Conservation (phyloP, 2,329 filamentous ascomycete species). For the Microsporum audouinii region DNA sequence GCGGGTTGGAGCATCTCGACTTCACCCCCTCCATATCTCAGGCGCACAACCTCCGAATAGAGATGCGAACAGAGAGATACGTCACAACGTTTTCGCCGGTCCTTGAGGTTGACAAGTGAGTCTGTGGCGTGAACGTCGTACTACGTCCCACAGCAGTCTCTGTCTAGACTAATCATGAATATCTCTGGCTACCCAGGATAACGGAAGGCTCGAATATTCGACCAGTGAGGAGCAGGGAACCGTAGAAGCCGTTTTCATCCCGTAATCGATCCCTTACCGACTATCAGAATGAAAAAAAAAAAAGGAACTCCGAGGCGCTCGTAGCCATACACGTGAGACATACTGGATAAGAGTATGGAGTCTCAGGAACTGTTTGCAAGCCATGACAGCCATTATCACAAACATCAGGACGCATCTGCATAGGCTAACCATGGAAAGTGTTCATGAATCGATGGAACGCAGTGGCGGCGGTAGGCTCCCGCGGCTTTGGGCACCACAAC, state of each 20-base stretch:
- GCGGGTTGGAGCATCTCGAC: background rate
- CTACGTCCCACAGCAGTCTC: background rate
- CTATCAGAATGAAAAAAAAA: background rate
- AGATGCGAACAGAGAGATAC: background rate
- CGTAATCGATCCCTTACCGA: background rate
- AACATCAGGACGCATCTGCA: background rate
- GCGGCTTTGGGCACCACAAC: background rate
- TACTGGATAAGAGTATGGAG: background rate
- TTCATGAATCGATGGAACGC: background rate
- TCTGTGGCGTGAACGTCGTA: background rate
- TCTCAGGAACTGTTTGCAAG: background rate
- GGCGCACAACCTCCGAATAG: background rate
- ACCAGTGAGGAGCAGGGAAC: background rate
- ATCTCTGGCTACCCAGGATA: background rate
- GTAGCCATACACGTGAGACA: background rate
- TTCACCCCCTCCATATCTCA: background rate
- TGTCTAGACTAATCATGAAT: background rate
- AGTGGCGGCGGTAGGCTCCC: background rate
- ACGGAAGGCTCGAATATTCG: background rate
- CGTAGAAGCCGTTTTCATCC: background rate
- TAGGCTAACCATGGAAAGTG: background rate
- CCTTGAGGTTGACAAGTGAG: constrained; percentile 4
- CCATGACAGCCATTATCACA: background rate
- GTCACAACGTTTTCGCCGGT: background rate
- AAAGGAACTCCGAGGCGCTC: background rate